Base-by-base conservation (phyloP, 768 basidiomycete genomes). In the Agrocybe chaxingu region DNA sequence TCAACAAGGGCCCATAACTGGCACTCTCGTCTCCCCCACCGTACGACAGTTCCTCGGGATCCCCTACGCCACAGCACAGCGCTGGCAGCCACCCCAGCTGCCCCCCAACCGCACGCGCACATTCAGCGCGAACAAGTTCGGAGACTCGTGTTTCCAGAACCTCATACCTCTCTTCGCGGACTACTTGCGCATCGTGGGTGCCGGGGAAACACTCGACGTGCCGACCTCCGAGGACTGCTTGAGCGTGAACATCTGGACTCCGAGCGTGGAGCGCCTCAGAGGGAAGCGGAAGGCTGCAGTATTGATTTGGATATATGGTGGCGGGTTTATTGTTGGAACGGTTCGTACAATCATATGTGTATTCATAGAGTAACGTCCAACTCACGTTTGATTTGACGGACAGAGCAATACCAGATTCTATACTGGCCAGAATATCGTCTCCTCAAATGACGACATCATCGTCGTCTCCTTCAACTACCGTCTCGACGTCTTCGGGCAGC, bases 381-480 rank as follows among this genome's bases (percentile, higher is more conserved):
- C 32, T 36, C 11, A 13, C 30, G 12, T 16, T 45, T 7, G 7
- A n/a, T 33, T 24, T 24, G 24, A 24, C 24, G 24, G 11, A 10
- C 42, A 72, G 67, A 66, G 66, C 45, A 63, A 62, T 24, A 54
- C 60, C 9, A 37, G 59, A 2, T 38, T 52, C 0, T 71, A 68
- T 48, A 51, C 65, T 32, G 70, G 68, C 1, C 33, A 56, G 32
- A 64, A 62, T 36, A 50, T 71, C 30, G 69, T 70, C 7, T 52
- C 58, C 37, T 64, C 68, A 40, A 59, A 66, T 39, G 67, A 70
- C 35, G 69, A 70, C 40, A 56, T 72, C 48, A 64, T 62, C 0
- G 47, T 70, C 36, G 70, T 72, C 7, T 62, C 66, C 1, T 65
- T 71, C 57, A 73, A 73, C 48, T 72, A 74, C 49, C 62, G 72